A percentile compares a stretch with the other conserved stretches of the same genome.
Evolutionary conservation across 768 basidiomycete genomes (phyloP).

Genomic region (Suillus weaverae): DNA sequence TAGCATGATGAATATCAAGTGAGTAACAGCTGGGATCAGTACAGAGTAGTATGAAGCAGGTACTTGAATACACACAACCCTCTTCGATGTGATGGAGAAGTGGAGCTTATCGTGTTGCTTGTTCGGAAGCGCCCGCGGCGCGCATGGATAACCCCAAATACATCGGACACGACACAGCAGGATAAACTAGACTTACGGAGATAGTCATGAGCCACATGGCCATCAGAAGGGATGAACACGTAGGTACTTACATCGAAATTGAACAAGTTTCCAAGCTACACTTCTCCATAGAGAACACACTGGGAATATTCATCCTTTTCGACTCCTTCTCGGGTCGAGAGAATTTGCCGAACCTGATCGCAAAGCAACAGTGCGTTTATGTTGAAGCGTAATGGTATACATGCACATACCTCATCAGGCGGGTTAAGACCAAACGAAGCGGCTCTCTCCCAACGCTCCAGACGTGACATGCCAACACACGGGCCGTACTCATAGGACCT

Average conservation of each 20-base stretch:
- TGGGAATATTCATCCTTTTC: slow-evolving; percentile 55
- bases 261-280: slow-evolving; percentile 16
- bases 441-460: slow-evolving; percentile 89
- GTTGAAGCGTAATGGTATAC: background rate
- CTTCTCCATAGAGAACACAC: slow-evolving; percentile 56
- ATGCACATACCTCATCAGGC: slow-evolving; percentile 62
- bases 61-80: background rate
- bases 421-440: slow-evolving; percentile 75
- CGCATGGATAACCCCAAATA: background rate
- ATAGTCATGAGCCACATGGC: background rate
- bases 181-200: background rate
- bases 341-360: slow-evolving; percentile 72
- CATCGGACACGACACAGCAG: background rate
- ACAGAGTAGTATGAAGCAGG: background rate
- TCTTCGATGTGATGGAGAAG: background rate
- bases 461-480: slow-evolving; percentile 72
- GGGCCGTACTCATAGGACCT: slow-evolving; percentile 83
- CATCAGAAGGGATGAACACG: background rate
- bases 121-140: background rate
- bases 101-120: background rate
- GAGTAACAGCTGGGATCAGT: background rate
- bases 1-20: background rate
- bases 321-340: slow-evolving; percentile 65
- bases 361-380: background rate
- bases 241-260: background rate